phyloP scores from a whole-genome alignment of 1,139 yeast genomes.

The Kodamaea arcana region DNA sequence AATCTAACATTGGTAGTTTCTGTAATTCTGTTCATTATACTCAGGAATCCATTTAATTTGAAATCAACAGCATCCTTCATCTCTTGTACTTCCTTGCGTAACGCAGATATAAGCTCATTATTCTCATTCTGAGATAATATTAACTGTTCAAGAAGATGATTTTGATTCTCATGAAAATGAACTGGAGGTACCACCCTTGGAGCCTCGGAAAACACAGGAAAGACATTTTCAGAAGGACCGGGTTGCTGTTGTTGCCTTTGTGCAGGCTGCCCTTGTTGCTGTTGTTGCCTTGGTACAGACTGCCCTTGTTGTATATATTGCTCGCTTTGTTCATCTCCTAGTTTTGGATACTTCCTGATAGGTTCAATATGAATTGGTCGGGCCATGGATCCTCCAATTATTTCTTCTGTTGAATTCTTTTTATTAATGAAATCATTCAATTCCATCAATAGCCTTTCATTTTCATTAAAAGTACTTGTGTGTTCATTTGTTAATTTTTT shows the following conservation, averaged over 20 bases:
- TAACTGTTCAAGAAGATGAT: conserved; percentile 5
- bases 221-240: no score
- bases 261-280: not conserved
- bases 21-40: conserved; percentile 6
- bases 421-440: conserved; percentile 15
- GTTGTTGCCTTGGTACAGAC: not conserved
- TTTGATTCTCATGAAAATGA: not conserved
- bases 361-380: not conserved
- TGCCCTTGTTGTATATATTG: not conserved
- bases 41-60: conserved; percentile 7
- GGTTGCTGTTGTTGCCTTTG: not conserved
- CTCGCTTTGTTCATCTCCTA: not conserved
- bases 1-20: conserved; percentile 7
- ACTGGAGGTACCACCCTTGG: not conserved
- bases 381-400: not conserved
- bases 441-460: conserved; percentile 21
- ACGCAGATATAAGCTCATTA: conserved; percentile 6
- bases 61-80: conserved; percentile 9
- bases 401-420: conserved; percentile 1
- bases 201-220: not conserved
- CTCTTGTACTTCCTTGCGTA: conserved; percentile 9
- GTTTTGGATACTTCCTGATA: not conserved
- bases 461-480: conserved; percentile 20
- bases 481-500: conserved; percentile 17
- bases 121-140: conserved; percentile 8